These are phyloP conservation scores for Trichaptum fuscoviolaceum DNA, from an alignment of 768 basidiomycete genomes.

Conservation along the genomic window DNA sequence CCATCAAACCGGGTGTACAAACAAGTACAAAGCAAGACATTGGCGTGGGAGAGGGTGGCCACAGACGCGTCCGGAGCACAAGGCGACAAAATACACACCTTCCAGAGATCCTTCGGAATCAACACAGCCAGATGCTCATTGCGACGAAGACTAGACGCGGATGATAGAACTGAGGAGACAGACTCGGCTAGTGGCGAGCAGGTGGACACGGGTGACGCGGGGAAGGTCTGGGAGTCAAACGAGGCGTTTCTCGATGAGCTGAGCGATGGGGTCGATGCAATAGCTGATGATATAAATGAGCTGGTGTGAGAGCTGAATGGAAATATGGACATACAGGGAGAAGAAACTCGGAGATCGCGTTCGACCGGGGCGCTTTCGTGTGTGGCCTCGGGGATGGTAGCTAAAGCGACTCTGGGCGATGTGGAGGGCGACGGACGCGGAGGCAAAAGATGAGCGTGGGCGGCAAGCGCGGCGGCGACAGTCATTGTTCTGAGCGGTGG, in stretches of 20 bases:
- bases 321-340: not conserved
- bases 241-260: conserved; percentile 20
- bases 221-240: conserved; percentile 19
- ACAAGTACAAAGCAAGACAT: not conserved
- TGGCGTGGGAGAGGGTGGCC: not conserved
- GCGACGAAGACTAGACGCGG: conserved; percentile 19
- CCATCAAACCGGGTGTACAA: not conserved
- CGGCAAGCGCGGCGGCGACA: conserved; percentile 12
- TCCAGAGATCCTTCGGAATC: conserved; percentile 67
- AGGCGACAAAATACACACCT: conserved; percentile 37
- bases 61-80: conserved; percentile 5
- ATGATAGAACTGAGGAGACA: conserved; percentile 7
- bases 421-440: not conserved
- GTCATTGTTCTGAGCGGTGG: conserved; percentile 13
- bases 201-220: conserved; percentile 15
- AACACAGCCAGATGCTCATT: conserved; percentile 80
- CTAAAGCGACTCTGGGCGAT: not conserved
- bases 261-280: conserved; percentile 16
- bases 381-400: not conserved
- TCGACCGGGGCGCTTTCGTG: not conserved
- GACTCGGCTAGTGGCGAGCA: conserved; percentile 11
- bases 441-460: not conserved
- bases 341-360: not conserved
- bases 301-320: conserved; percentile 8
- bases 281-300: conserved; percentile 13